Evolutionary conservation across 129 eudicot species (phyloP).

Genomic region (Ambrosia artemisiifolia): DNA sequence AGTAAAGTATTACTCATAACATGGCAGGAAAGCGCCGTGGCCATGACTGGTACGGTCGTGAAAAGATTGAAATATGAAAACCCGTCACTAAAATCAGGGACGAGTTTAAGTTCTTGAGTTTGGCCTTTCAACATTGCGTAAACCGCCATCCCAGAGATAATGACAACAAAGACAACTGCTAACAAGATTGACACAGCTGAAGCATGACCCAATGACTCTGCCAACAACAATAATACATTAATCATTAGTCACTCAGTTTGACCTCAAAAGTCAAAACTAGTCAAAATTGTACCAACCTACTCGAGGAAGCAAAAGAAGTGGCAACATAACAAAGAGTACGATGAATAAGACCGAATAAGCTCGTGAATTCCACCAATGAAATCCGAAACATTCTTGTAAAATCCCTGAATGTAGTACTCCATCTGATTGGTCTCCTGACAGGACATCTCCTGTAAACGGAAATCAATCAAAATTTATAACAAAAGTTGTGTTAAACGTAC

Average conservation of each 20-base stretch:
- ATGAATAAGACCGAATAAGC: conserved; percentile 63
- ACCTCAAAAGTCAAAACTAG: neutral
- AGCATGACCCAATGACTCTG: conserved; percentile 87
- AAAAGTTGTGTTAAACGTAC: no score
- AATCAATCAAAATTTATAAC: neutral
- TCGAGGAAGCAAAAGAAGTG: conserved; percentile 67
- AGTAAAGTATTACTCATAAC: conserved; percentile 49
- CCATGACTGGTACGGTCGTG: conserved; percentile 72
- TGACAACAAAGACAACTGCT: conserved; percentile 70
- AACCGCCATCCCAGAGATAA: conserved; percentile 67
- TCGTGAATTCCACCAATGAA: conserved; percentile 93
- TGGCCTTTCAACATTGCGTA: conserved; percentile 55
- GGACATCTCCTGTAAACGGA: conserved; percentile 71
- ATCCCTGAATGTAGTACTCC: conserved; percentile 74
- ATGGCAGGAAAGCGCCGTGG: conserved; percentile 75
- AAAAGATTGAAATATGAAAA: conserved; percentile 52
- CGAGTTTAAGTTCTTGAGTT: conserved; percentile 46
- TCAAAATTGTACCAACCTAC: conserved; percentile 51
- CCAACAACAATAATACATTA: conserved; percentile 9
- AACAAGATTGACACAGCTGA: conserved; percentile 79
- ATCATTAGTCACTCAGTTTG: neutral
- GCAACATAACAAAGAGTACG: conserved; percentile 64
- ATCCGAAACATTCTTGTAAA: conserved; percentile 91
- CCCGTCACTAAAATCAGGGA: conserved; percentile 57
- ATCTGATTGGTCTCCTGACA: conserved; percentile 66